A percentile compares a stretch with the other conserved stretches of the same genome.
Conservation (phyloP, 2,329 filamentous ascomycete species). For the Trichoderma sp. region DNA sequence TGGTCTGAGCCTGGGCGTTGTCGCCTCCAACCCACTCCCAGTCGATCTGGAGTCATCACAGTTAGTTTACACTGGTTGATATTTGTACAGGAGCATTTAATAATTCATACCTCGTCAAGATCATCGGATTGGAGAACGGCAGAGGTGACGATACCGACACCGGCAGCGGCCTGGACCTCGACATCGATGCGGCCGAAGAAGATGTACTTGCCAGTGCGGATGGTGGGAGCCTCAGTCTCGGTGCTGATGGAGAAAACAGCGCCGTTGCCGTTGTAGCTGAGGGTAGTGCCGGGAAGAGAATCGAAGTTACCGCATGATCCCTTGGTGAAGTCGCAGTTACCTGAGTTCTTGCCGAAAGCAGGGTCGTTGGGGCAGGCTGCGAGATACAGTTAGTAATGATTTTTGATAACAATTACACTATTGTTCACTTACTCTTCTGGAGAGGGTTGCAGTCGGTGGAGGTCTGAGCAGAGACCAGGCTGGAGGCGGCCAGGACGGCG, state of each 20-base stretch:
- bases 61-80: neutral
- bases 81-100: neutral
- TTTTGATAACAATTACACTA: neutral
- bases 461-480: constrained; percentile 59
- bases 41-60: constrained; percentile 66
- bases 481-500: constrained; percentile 53
- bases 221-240: constrained; percentile 69
- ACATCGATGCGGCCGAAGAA: constrained; percentile 93
- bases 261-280: constrained; percentile 54
- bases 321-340: constrained; percentile 74
- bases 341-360: constrained; percentile 67
- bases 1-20: constrained; percentile 72
- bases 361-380: constrained; percentile 73
- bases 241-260: constrained; percentile 69
- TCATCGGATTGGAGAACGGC: constrained; percentile 87
- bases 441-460: constrained; percentile 60
- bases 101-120: constrained; percentile 60
- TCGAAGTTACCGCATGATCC: constrained; percentile 64
- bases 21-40: constrained; percentile 90
- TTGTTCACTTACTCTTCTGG: constrained; percentile 49
- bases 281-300: constrained; percentile 50
- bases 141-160: constrained; percentile 85
- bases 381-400: neutral
- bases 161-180: constrained; percentile 76
- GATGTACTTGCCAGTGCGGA: constrained; percentile 82